Evolutionary conservation across 768 basidiomycete genomes (phyloP).

Genomic region (Tricholoma saponaceum): DNA sequence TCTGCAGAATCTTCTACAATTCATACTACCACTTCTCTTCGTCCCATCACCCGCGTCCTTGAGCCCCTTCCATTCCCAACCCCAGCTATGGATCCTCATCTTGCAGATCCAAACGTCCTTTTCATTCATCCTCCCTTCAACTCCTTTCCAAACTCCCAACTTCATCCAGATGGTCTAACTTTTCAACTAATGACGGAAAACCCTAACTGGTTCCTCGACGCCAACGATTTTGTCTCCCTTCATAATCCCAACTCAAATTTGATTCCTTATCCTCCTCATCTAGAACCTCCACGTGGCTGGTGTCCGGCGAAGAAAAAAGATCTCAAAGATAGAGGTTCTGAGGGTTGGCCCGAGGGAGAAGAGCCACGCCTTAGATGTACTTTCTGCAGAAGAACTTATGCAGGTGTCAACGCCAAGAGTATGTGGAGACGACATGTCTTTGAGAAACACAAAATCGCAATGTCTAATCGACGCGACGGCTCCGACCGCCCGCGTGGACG

Average conservation of each 20-base stretch:
- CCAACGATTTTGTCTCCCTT: conserved; percentile 56
- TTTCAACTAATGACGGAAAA: conserved; percentile 73
- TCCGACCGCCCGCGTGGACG: conserved; percentile 62
- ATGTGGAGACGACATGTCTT: conserved; percentile 90
- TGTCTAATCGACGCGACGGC: conserved; percentile 79
- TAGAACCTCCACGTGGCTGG: conserved; percentile 85
- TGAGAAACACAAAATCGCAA: conserved; percentile 87
- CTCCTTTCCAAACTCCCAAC: conserved; percentile 57
- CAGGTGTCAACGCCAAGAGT: conserved; percentile 85
- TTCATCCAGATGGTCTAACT: conserved; percentile 62
- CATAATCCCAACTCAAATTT: conserved; percentile 43
- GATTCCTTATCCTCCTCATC: conserved; percentile 69
- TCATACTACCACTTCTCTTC: too few species aligned
- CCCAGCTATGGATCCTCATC: conserved; percentile 62
- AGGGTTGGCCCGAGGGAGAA: conserved; percentile 78
- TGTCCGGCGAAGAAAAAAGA: conserved; percentile 84
- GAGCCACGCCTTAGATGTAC: conserved; percentile 79
- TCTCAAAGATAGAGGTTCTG: conserved; percentile 60
- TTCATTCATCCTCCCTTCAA: conserved; percentile 77
- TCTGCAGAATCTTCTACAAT: too few species aligned
- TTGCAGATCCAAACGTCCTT: conserved; percentile 57
- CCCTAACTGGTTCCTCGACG: conserved; percentile 75
- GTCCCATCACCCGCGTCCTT: conserved; percentile 32
- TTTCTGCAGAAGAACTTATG: conserved; percentile 79
- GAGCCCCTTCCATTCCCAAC: conserved; percentile 23